These are phyloP conservation scores for Hibiscus tridactylites DNA, from an alignment of 345 rosid species.

Conservation along the genomic window DNA sequence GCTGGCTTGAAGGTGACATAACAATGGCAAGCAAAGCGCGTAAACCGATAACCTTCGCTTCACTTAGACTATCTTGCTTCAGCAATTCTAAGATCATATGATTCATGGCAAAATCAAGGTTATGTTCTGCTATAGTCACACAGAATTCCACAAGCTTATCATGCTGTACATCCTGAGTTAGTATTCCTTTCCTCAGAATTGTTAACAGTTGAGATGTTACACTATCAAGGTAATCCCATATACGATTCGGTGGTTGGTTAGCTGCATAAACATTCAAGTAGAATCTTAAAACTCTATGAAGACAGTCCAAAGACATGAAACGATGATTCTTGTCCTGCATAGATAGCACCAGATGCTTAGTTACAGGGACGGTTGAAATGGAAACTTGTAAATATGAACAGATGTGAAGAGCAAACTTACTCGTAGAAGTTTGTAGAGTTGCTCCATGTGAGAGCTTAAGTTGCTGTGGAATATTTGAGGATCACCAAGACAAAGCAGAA, in stretches of 20 bases:
- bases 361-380: background rate
- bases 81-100: constrained; percentile 94
- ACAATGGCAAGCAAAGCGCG: constrained; percentile 93
- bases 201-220: constrained; percentile 94
- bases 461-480: constrained; percentile 80
- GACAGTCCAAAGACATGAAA: constrained; percentile 93
- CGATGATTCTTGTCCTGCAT: constrained; percentile 96
- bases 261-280: constrained; percentile 94
- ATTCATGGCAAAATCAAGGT: constrained; percentile 98
- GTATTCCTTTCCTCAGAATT: constrained; percentile 82
- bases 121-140: constrained; percentile 93
- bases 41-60: constrained; percentile 94
- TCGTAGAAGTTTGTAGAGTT: constrained; percentile 87
- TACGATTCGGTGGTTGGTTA: constrained; percentile 81
- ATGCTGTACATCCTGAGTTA: constrained; percentile 93
- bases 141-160: constrained; percentile 98
- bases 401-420: constrained; percentile 39
- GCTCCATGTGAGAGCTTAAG: constrained; percentile 92
- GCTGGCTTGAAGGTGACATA: constrained; percentile 81
- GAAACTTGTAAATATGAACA: background rate
- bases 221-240: constrained; percentile 97
- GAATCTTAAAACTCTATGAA: constrained; percentile 93
- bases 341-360: constrained; percentile 10
- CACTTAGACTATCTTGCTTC: constrained; percentile 91
- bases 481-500: constrained; percentile 97